phyloP scores from a whole-genome alignment of 1,139 yeast species.

The Candida dubliniensis region DNA sequence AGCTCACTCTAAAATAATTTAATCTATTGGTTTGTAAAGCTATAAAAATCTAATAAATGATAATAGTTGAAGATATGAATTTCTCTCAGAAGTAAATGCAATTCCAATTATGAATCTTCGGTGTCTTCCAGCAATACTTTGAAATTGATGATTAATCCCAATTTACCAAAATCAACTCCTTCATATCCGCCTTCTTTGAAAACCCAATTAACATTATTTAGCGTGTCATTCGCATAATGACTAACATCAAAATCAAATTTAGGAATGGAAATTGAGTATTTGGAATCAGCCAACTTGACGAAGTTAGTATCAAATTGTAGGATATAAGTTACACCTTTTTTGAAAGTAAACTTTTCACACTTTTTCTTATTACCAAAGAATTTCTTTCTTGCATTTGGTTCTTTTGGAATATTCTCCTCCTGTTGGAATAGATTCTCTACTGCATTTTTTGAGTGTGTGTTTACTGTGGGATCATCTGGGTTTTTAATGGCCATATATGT shows the following conservation, averaged over 20 bases:
- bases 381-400: conserved; percentile 33
- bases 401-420: conserved; percentile 27
- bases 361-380: conserved; percentile 31
- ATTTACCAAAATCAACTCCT: conserved; percentile 35
- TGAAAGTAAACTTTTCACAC: conserved; percentile 34
- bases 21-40: no score
- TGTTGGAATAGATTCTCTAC: conserved; percentile 19
- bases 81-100: no score
- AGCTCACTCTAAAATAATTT: no score
- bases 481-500: conserved; percentile 29
- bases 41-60: no score
- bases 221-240: conserved; percentile 41
- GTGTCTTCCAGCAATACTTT: conserved; percentile 35
- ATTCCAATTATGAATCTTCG: conserved; percentile 4
- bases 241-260: conserved; percentile 44
- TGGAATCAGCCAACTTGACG: conserved; percentile 42
- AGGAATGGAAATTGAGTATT: conserved; percentile 43
- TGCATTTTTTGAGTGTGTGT: conserved; percentile 10
- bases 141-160: conserved; percentile 43
- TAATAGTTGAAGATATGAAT: no score
- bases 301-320: conserved; percentile 43
- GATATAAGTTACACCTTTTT: conserved; percentile 23
- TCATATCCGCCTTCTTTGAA: conserved; percentile 41
- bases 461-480: conserved; percentile 3
- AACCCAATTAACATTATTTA: conserved; percentile 48